Conservation (phyloP, 23 red algal species). For the Pyropia yezoensis region DNA sequence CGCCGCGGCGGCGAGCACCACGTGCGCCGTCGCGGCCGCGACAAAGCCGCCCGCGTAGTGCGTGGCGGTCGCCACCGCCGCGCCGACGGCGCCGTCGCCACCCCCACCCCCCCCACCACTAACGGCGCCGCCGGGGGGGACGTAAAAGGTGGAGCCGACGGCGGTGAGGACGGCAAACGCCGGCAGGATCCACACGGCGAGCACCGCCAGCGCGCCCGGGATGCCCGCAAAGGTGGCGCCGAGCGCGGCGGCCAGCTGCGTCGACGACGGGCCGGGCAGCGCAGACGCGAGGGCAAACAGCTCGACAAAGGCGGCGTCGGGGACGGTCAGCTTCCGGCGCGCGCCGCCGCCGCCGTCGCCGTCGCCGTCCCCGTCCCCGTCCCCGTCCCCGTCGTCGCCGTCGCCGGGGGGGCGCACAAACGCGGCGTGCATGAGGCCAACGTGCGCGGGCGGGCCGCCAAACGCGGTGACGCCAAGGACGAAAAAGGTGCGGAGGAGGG, state of each 20-base stretch:
- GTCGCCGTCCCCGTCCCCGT: too few relatives aligned
- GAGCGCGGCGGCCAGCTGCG: slow-evolving; percentile 39
- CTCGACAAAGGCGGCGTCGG: slow-evolving; percentile 56
- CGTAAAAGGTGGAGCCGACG: slow-evolving; percentile 38
- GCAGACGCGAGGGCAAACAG: slow-evolving; percentile 45
- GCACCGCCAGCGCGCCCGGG: slow-evolving; percentile 23
- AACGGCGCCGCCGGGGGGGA: neutral
- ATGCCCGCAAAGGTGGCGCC: slow-evolving; percentile 41
- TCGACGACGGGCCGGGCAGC: slow-evolving; percentile 62
- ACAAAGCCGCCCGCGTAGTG: slow-evolving; percentile 25
- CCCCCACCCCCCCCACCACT: neutral
- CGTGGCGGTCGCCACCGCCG: slow-evolving; percentile 12
- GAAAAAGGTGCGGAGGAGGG: slow-evolving; percentile 27
- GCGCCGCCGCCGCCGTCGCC: too few relatives aligned
- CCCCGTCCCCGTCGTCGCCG: too few relatives aligned
- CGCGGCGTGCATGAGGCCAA: slow-evolving; percentile 35
- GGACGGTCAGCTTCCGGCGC: slow-evolving; percentile 3
- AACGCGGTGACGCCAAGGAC: slow-evolving; percentile 36
- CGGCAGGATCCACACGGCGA: slow-evolving; percentile 49
- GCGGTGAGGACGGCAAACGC: slow-evolving; percentile 25
- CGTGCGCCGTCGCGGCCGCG: slow-evolving; percentile 51
- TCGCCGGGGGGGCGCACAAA: slow-evolving; percentile 10
- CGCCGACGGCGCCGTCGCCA: slow-evolving; percentile 1
- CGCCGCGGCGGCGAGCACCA: slow-evolving; percentile 28
- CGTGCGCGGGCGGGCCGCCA: slow-evolving; percentile 65